These are phyloP conservation scores for Magnaporthales sp. DNA, from an alignment of 2,329 filamentous ascomycete species.

Conservation along the genomic window DNA sequence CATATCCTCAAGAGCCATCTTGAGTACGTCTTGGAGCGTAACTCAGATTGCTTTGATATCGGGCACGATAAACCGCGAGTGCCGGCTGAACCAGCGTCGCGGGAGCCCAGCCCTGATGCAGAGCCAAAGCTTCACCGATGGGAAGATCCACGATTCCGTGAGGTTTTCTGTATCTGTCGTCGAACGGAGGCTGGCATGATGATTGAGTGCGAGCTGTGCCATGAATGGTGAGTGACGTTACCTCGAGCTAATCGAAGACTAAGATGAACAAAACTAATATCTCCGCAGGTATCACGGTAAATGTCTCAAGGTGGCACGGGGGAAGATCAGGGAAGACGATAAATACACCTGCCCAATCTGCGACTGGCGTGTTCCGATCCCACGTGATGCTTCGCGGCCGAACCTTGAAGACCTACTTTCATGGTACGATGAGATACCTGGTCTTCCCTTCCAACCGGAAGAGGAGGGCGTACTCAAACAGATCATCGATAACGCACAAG, in stretches of 20 bases:
- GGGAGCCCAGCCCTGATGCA: conserved; percentile 54
- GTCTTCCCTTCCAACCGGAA: conserved; percentile 87
- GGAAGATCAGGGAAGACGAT: conserved; percentile 96
- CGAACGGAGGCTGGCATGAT: conserved; percentile 94
- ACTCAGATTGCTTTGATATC: conserved; percentile 85
- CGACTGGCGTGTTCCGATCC: conserved; percentile 94
- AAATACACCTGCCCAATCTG: conserved; percentile 98
- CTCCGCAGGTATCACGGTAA: conserved; percentile 82
- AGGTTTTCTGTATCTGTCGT: conserved; percentile 96
- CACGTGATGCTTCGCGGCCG: conserved; percentile 87
- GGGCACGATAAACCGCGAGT: conserved; percentile 74
- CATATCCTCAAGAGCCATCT: conserved; percentile 94
- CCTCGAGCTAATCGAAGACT: not conserved
- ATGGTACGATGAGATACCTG: conserved; percentile 76
- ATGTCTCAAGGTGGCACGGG: conserved; percentile 92
- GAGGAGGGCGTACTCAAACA: conserved; percentile 81
- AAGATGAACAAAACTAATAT: not conserved
- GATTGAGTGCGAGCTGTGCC: conserved; percentile 97
- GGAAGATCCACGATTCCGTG: conserved; percentile 55
- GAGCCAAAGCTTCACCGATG: conserved; percentile 40
- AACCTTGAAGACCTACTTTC: conserved; percentile 83
- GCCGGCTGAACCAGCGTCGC: conserved; percentile 84
- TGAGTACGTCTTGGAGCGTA: conserved; percentile 84
- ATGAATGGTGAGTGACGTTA: conserved; percentile 69
- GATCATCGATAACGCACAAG: conserved; percentile 77